Percentiles rank a stretch among this genome's conserved stretches.
Conservation (phyloP, 2,329 filamentous ascomycete species). For the Ascochyta lentis region DNA sequence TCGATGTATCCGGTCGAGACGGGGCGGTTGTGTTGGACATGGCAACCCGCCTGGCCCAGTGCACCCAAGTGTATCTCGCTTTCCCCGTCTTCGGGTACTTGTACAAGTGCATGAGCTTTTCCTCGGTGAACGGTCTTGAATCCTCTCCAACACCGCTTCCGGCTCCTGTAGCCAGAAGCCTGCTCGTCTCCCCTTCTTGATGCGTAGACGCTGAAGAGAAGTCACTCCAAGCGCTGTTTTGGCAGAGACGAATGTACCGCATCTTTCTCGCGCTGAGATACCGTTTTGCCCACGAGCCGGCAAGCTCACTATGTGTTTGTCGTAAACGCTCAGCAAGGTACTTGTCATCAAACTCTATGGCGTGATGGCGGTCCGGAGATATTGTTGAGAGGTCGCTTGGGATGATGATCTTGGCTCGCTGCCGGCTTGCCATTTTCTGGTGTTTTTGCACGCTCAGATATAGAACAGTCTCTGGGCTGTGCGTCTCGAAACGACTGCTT, state of each 20-base stretch:
- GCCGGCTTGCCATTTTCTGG: neutral
- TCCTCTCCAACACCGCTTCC: constrained; percentile 17
- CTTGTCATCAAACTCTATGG: constrained; percentile 38
- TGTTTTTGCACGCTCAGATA: constrained; percentile 25
- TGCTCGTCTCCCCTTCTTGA: neutral
- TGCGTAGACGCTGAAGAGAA: neutral
- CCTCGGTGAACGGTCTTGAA: constrained; percentile 46
- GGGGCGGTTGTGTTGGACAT: constrained; percentile 15
- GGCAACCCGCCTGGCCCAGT: constrained; percentile 50
- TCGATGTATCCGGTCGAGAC: constrained; percentile 2
- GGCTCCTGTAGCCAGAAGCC: constrained; percentile 22
- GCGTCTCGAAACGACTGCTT: neutral
- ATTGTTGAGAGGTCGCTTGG: constrained; percentile 19
- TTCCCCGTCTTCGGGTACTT: constrained; percentile 41
- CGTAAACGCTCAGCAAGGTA: constrained; percentile 30
- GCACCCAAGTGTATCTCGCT: constrained; percentile 52
- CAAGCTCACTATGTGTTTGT: constrained; percentile 23
- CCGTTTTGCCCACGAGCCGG: constrained; percentile 30
- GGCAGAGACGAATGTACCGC: constrained; percentile 26
- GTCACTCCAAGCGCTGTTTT: constrained; percentile 29
- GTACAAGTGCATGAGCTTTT: constrained; percentile 48
- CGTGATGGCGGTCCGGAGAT: constrained; percentile 20
- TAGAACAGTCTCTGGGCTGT: constrained; percentile 18
- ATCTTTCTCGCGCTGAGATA: constrained; percentile 31
- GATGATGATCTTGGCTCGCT: constrained; percentile 8